phyloP scores from a whole-genome alignment of 768 basidiomycete species.

The Hericium coralloides region DNA sequence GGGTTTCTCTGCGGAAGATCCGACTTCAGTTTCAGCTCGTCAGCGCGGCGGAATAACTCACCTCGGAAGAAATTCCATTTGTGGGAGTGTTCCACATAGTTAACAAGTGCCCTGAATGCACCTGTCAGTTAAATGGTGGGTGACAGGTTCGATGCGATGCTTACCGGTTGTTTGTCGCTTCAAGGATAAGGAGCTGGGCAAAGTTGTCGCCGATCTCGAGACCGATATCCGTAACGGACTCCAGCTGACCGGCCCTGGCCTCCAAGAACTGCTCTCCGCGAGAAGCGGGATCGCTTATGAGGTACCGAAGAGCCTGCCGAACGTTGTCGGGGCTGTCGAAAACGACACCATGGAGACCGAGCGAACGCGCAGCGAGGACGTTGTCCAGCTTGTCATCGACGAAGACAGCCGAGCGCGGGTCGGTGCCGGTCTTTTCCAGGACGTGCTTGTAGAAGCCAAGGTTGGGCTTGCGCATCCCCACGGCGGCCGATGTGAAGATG shows the following conservation, averaged over 20 bases:
- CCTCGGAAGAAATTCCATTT: constrained; percentile 52
- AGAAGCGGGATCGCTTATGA: constrained; percentile 36
- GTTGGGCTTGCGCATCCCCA: constrained; percentile 48
- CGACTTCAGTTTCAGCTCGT: constrained; percentile 17
- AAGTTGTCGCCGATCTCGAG: constrained; percentile 42
- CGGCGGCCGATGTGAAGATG: constrained; percentile 43
- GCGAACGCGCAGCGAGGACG: constrained; percentile 45
- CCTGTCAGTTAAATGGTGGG: not conserved
- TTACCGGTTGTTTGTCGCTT: constrained; percentile 38
- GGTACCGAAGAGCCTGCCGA: constrained; percentile 36
- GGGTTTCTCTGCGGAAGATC: constrained; percentile 11
- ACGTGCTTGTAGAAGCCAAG: constrained; percentile 46
- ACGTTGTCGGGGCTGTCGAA: constrained; percentile 35
- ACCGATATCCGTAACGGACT: constrained; percentile 37
- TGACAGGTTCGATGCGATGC: constrained; percentile 1
- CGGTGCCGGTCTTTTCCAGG: constrained; percentile 31
- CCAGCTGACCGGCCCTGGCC: constrained; percentile 29
- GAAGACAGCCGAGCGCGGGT: constrained; percentile 41
- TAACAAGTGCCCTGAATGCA: constrained; percentile 32
- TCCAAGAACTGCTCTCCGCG: constrained; percentile 35
- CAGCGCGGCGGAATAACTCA: constrained; percentile 29
- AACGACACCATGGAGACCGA: constrained; percentile 47
- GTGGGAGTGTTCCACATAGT: constrained; percentile 27
- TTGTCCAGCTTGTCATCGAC: constrained; percentile 56
- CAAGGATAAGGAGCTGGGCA: constrained; percentile 48